These are phyloP conservation scores for Xerocomus spinulosus DNA, from an alignment of 768 basidiomycete species.

Conservation along the genomic window DNA sequence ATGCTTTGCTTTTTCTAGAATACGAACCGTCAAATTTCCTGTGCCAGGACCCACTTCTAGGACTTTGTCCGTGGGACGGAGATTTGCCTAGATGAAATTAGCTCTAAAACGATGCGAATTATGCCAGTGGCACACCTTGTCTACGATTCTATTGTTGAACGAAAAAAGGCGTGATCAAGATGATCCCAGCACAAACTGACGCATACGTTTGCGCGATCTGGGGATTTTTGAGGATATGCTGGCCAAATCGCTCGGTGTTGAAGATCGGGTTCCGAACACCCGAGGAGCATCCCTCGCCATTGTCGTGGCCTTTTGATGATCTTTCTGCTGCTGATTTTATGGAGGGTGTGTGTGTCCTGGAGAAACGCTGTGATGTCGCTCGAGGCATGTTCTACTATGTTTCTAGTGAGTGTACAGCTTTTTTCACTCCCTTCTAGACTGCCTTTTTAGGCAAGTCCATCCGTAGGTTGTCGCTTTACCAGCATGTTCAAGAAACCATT, in stretches of 20 bases:
- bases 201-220: constrained; percentile 83
- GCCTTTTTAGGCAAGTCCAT: constrained; percentile 12
- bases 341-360: constrained; percentile 60
- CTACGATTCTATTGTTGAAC: constrained; percentile 46
- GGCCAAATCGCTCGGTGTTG: constrained; percentile 93
- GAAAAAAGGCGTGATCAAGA: constrained; percentile 13
- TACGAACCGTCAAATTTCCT: constrained; percentile 91
- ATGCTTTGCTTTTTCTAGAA: constrained; percentile 88
- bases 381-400: constrained; percentile 68
- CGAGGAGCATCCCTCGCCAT: constrained; percentile 35
- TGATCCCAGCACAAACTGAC: constrained; percentile 18
- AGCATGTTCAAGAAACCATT: constrained; percentile 79
- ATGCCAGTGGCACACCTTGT: constrained; percentile 40
- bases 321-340: constrained; percentile 37
- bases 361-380: constrained; percentile 72
- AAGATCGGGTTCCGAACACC: constrained; percentile 79
- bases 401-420: no score
- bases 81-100: constrained; percentile 58
- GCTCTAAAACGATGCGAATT: background rate
- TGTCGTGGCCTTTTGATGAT: constrained; percentile 39
- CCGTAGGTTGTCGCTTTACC: background rate
- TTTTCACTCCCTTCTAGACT: no score
- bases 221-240: constrained; percentile 96
- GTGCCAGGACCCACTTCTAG: constrained; percentile 98
- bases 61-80: constrained; percentile 92